These are phyloP conservation scores for Quercus gilva DNA, from an alignment of 306 rosid species.

Conservation along the genomic window DNA sequence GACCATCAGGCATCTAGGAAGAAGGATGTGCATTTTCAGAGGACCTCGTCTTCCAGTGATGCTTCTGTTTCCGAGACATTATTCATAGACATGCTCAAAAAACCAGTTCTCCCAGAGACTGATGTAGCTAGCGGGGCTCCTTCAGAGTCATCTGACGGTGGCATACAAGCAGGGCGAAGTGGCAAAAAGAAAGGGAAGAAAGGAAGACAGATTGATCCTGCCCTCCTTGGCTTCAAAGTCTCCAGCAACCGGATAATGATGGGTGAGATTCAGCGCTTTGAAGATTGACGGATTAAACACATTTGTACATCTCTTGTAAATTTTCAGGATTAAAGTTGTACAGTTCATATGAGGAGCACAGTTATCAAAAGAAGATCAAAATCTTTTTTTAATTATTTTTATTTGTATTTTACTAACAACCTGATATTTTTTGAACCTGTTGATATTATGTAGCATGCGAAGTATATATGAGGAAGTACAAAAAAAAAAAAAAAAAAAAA, in stretches of 20 bases:
- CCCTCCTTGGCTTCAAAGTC: conserved; percentile 74
- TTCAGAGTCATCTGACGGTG: conserved; percentile 41
- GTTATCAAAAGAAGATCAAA: conserved; percentile 3
- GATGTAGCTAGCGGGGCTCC: conserved; percentile 36
- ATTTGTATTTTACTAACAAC: too few species aligned
- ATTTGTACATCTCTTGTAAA: conserved; percentile 27
- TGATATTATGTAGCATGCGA: too few species aligned
- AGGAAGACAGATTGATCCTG: conserved; percentile 73
- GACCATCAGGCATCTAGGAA: conserved; percentile 49
- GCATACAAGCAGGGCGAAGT: conserved; percentile 44
- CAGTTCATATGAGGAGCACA: conserved; percentile 33
- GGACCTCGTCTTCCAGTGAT: conserved; percentile 53
- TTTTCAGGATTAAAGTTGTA: conserved; percentile 33
- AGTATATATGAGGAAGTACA: too few species aligned
- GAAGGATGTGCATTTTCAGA: conserved; percentile 47
- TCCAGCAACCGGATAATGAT: conserved; percentile 71
- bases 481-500: too few species aligned
- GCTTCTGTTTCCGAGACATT: conserved; percentile 60
- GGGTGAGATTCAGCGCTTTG: conserved; percentile 77
- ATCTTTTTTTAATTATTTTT: too few species aligned
- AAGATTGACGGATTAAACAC: conserved; percentile 35
- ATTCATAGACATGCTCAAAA: conserved; percentile 69
- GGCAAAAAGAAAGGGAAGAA: conserved; percentile 79
- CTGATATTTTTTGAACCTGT: too few species aligned
- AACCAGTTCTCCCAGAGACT: conserved; percentile 45